Conservation (phyloP, 164 flowering plant genomes). For the grape (Vitis vinifera) region ASM3070453v1 NC_081808.1:22955001-22955500, state of each 20-base stretch:
- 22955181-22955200: not conserved
- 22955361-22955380: constrained; percentile 10
- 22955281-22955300: constrained; percentile 15
- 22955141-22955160: constrained; percentile 29
- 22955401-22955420: constrained; percentile 7
- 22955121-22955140: constrained; percentile 19
- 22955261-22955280: constrained; percentile 14
- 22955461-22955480: constrained; percentile 4
- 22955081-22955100: constrained; percentile 13
- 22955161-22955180: constrained; percentile 12
- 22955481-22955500: constrained; percentile 10
- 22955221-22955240: constrained; percentile 32
- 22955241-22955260: constrained; percentile 1
- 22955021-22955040: not conserved
- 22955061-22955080: constrained; percentile 16
- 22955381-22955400: constrained; percentile 11
- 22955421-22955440: constrained; percentile 7
- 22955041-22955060: constrained; percentile 24
- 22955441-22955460: constrained; percentile 6
- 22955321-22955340: constrained; percentile 86
- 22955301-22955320: constrained; percentile 49
- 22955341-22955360: constrained; percentile 59
- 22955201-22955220: not conserved
- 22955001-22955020: not conserved
- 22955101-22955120: constrained; percentile 19